Percentiles rank a stretch among this genome's conserved stretches.
Evolutionary conservation across 805 yeast species (phyloP).

Genomic region (Zygosaccharomyces bisporus): DNA sequence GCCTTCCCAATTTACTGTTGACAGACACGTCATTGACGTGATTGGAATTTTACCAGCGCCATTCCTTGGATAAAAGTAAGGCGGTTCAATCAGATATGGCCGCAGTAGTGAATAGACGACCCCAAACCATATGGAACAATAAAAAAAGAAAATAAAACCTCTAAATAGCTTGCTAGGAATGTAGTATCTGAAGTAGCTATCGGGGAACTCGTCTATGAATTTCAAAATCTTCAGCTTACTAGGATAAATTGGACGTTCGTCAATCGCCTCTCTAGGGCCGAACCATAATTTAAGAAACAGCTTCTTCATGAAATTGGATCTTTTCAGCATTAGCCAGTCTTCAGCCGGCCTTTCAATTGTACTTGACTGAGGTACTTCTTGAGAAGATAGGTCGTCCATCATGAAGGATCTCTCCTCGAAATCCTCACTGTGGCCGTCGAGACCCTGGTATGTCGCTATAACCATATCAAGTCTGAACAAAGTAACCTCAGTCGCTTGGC

Average conservation of each 20-base stretch:
- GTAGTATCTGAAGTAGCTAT: conserved; percentile 30
- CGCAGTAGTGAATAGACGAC: conserved; percentile 38
- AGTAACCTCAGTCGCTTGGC: neutral
- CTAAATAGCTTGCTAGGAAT: conserved; percentile 30
- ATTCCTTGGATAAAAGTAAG: conserved; percentile 31
- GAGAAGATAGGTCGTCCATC: conserved; percentile 8
- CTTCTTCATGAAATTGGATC: conserved; percentile 17
- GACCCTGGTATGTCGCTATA: neutral
- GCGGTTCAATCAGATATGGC: conserved; percentile 46
- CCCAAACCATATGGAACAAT: conserved; percentile 47
- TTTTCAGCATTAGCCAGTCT: conserved; percentile 24
- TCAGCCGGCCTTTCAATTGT: conserved; percentile 3
- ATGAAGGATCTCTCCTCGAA: conserved; percentile 6
- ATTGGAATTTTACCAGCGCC: conserved; percentile 33
- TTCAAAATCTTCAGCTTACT: conserved; percentile 19
- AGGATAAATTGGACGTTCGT: conserved; percentile 45
- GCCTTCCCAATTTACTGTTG: conserved; percentile 61
- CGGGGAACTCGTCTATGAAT: conserved; percentile 45
- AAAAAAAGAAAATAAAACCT: conserved; percentile 36
- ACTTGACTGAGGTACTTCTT: conserved; percentile 1
- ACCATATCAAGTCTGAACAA: neutral
- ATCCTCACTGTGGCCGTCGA: neutral
- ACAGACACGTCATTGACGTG: conserved; percentile 38
- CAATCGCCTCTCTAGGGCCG: conserved; percentile 52
- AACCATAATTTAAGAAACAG: conserved; percentile 43